Percentiles rank a stretch among this genome's conserved stretches.
Conservation (phyloP, 768 basidiomycete species). For the Tulasnella sp. region DNA sequence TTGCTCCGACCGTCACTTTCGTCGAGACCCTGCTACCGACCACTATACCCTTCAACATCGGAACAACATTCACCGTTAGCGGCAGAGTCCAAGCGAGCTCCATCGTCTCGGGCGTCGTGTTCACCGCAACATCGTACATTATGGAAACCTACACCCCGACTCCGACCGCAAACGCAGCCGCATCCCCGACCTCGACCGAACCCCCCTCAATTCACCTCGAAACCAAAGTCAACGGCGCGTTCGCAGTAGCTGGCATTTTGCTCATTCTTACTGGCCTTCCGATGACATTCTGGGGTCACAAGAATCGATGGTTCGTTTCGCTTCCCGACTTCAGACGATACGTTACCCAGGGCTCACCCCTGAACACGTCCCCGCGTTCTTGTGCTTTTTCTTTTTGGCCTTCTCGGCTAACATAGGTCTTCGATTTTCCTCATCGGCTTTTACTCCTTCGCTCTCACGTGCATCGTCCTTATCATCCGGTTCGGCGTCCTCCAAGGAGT, state of each 20-base stretch:
- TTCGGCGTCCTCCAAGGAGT: conserved; percentile 75
- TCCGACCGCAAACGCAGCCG: conserved; percentile 45
- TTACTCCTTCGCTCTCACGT: conserved; percentile 84
- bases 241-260: conserved; percentile 84
- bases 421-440: conserved; percentile 93
- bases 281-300: conserved; percentile 90
- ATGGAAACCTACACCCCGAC: conserved; percentile 43
- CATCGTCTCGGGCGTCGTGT: conserved; percentile 21
- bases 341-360: conserved; percentile 3
- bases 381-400: background rate
- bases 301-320: conserved; percentile 81
- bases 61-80: conserved; percentile 46
- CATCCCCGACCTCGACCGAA: conserved; percentile 53
- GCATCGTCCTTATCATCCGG: conserved; percentile 83
- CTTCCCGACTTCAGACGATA: background rate
- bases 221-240: conserved; percentile 82
- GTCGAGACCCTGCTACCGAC: conserved; percentile 60
- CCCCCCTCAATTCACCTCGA: conserved; percentile 49
- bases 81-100: conserved; percentile 1
- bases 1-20: conserved; percentile 46
- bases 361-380: conserved; percentile 32
- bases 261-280: conserved; percentile 89
- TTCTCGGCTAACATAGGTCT: conserved; percentile 57
- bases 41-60: conserved; percentile 63
- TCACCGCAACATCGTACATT: conserved; percentile 9